A percentile compares a stretch with the other conserved stretches of the same genome.
phyloP scores from a whole-genome alignment of 176 grass and related monocot species.

The Triticum turgidum region DNA sequence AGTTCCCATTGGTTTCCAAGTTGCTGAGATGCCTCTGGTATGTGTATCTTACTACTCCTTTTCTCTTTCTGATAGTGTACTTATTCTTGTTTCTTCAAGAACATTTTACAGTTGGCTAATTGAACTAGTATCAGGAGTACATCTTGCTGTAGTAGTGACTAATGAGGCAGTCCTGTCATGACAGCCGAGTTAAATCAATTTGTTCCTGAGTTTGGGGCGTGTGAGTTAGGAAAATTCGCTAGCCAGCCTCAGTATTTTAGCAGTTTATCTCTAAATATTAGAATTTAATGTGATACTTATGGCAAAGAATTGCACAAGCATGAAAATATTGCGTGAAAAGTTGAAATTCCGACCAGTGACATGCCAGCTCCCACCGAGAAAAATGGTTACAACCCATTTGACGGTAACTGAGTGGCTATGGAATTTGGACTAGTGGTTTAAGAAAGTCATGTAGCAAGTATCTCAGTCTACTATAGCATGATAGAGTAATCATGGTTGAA shows the following conservation, averaged over 20 bases:
- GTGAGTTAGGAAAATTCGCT: background rate
- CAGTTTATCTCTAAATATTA: background rate
- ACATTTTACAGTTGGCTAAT: background rate
- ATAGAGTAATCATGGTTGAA: background rate
- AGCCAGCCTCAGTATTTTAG: background rate
- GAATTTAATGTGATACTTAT: background rate
- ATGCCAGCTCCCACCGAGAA: background rate
- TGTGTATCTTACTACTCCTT: conserved; percentile 8
- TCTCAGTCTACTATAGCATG: background rate
- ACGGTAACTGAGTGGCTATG: background rate
- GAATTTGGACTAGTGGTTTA: background rate
- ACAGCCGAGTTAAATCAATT: background rate
- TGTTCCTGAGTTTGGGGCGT: background rate
- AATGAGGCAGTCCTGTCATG: background rate
- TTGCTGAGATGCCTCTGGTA: conserved; percentile 94
- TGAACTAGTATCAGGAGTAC: background rate
- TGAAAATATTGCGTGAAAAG: background rate
- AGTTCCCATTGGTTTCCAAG: conserved; percentile 82
- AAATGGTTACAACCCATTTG: background rate
- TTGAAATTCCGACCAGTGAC: background rate
- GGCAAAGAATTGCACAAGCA: background rate
- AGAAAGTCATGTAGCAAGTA: background rate
- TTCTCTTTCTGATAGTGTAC: background rate
- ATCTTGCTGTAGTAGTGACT: conserved; percentile 11
- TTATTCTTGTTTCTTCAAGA: background rate